Evolutionary conservation across 345 rosid species (phyloP).

Genomic region (Syzygium oleosum): DNA sequence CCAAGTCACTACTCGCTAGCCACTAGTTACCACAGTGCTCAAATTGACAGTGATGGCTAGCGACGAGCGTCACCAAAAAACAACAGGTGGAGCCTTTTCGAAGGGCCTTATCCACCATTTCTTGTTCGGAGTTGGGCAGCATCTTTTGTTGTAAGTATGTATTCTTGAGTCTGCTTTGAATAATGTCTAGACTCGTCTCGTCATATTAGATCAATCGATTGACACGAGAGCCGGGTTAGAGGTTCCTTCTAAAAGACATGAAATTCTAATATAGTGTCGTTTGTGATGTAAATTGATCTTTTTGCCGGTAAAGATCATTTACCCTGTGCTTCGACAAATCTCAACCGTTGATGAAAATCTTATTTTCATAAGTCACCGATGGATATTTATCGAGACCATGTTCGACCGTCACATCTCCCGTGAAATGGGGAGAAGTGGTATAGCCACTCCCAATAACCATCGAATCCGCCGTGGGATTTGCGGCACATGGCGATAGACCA

Average conservation of each 20-base stretch:
- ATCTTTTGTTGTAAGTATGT: not conserved
- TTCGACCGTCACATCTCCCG: not conserved
- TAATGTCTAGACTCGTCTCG: not conserved
- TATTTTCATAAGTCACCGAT: no score
- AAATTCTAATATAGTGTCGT: not conserved
- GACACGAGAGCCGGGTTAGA: rapidly evolving
- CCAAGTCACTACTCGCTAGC: not conserved
- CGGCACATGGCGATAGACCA: not conserved
- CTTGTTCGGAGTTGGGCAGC: not conserved
- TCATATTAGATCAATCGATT: not conserved
- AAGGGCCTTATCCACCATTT: not conserved
- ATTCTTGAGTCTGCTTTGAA: not conserved
- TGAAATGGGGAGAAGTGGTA: not conserved
- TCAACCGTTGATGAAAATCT: not conserved
- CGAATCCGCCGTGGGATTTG: not conserved
- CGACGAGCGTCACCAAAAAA: not conserved
- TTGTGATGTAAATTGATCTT: not conserved
- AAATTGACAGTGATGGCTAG: not conserved
- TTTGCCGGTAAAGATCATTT: not conserved
- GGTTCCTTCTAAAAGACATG: not conserved
- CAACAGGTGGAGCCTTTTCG: rapidly evolving
- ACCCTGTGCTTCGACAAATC: not conserved
- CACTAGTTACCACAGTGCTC: not conserved
- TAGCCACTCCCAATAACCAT: not conserved
- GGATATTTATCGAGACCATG: rapidly evolving